A percentile compares a stretch with the other conserved stretches of the same genome.
Evolutionary conservation across 1,284 basidiomycete species (phyloP).

Genomic region (Mycosarcoma maydis): DNA sequence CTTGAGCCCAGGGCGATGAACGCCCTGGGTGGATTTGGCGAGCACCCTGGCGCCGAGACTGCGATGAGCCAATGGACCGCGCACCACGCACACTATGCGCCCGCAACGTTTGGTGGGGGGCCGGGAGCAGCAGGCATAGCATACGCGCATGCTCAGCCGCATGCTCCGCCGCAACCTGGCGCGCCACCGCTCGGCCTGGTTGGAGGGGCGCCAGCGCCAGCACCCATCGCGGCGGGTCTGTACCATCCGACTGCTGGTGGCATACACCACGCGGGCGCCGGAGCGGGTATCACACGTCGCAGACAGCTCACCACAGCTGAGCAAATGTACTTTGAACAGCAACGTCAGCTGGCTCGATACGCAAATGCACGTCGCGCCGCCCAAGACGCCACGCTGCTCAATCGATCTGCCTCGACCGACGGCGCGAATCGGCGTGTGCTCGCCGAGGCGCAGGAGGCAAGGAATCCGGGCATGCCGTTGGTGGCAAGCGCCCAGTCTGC

Average conservation of each 20-base stretch:
- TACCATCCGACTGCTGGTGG: background rate
- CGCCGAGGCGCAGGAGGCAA: conserved; percentile 16
- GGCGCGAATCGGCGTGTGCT: conserved; percentile 1
- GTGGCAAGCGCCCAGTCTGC: background rate
- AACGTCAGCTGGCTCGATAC: conserved; percentile 20
- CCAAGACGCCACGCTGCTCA: conserved; percentile 19
- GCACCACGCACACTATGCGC: background rate
- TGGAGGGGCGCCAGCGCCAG: background rate
- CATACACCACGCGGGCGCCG: background rate
- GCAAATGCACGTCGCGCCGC: conserved; percentile 32
- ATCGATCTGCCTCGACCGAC: conserved; percentile 2
- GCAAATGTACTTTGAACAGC: conserved; percentile 42
- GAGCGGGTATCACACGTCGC: background rate
- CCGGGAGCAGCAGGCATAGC: background rate
- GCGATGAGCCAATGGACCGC: background rate
- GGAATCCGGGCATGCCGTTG: conserved; percentile 34
- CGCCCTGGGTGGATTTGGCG: conserved; percentile 20
- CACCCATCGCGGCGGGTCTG: background rate
- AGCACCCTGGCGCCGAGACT: background rate
- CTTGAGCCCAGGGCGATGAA: conserved; percentile 38
- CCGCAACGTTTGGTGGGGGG: background rate
- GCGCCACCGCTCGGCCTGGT: background rate
- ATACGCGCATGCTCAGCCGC: background rate
- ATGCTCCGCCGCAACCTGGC: background rate
- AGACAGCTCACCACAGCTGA: conserved; percentile 18